Evolutionary conservation across 805 yeast genomes (phyloP), one percentile per base, ranked within the genome.

Genomic region (Maudiozyma pseudohumilis): DNA sequence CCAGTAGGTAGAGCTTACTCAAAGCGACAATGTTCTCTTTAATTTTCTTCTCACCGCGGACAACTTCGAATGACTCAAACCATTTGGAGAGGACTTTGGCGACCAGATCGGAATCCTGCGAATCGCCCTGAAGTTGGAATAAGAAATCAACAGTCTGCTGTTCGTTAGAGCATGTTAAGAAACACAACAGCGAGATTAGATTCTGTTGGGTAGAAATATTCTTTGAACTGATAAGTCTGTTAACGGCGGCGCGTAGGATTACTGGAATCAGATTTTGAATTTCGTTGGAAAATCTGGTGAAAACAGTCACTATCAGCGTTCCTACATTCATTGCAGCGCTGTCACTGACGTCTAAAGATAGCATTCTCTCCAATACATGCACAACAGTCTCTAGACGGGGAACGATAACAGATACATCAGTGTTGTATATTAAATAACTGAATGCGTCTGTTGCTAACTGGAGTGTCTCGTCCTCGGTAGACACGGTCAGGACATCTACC

Each of bases 261-360:
- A 75, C 75, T 3, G 65, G 61, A 2, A 70, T 51, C 20, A 69
- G 41, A 25, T 40, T 47, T 27, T 60, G 59, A 5, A 68, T 51
- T 36, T 62, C 63, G 13, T 46, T 47, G 4, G 70, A 64, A 45
- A 70, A 77, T 41, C 70, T 71, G 15, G 72, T 71, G 26, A 83
- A 66, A 24, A 80, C 64, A 0, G 80, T 70, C 9, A 72, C 65
- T 2, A 82, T 76, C 17, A 83, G 70, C 6, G 69, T 63, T 49
- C 77, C 96, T 31, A 84, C 73, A 40, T 82, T 80, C 60, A 78
- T 68, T 1, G 94, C 88, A 0, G 95, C 95, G 31, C 80, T 72
- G 47, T 87, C 96, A 12, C 81, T 71, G 40, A 83, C 64, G 6
- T 68, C 66, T 1, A 94, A 84, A 1, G 82, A 74, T 23, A 89